phyloP scores from a whole-genome alignment of 163 green algal genomes.

The Chlorella variabilis region DNA sequence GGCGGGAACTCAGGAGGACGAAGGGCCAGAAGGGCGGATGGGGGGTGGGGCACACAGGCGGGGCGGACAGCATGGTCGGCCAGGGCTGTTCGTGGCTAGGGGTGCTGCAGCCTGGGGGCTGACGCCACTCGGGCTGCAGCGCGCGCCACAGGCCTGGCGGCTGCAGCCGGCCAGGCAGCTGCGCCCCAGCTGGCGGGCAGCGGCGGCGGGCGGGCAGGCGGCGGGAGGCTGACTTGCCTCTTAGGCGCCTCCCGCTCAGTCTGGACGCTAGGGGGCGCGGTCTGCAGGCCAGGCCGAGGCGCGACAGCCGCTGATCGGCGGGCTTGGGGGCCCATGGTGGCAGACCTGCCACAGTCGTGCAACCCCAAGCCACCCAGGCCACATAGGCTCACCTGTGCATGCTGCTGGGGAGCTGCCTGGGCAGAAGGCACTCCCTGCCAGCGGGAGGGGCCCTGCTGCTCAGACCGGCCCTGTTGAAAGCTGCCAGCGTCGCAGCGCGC shows the following conservation, averaged over 20 bases:
- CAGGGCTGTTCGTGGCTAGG: too few species aligned
- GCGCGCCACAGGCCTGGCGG: too few species aligned
- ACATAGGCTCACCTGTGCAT: background rate
- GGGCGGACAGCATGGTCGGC: too few species aligned
- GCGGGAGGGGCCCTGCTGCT: background rate
- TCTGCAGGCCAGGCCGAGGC: background rate
- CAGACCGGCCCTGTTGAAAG: background rate
- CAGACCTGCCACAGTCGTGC: too few species aligned
- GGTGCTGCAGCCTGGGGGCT: too few species aligned
- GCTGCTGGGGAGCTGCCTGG: constrained; percentile 19
- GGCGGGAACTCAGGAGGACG: too few species aligned
- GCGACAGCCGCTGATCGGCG: background rate
- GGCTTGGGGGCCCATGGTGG: background rate
- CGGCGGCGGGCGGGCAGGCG: background rate
- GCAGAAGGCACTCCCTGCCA: constrained; percentile 6
- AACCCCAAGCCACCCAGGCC: background rate
- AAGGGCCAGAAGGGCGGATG: too few species aligned
- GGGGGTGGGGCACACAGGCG: too few species aligned
- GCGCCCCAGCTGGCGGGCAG: too few species aligned
- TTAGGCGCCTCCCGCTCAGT: background rate
- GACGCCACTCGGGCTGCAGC: too few species aligned
- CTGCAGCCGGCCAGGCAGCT: too few species aligned
- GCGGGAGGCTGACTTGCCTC: constrained; percentile 2
- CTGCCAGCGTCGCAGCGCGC: background rate
- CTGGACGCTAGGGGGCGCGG: background rate